Conservation (phyloP, 1,284 basidiomycete species). For the Dichomitus squalens region DNA sequence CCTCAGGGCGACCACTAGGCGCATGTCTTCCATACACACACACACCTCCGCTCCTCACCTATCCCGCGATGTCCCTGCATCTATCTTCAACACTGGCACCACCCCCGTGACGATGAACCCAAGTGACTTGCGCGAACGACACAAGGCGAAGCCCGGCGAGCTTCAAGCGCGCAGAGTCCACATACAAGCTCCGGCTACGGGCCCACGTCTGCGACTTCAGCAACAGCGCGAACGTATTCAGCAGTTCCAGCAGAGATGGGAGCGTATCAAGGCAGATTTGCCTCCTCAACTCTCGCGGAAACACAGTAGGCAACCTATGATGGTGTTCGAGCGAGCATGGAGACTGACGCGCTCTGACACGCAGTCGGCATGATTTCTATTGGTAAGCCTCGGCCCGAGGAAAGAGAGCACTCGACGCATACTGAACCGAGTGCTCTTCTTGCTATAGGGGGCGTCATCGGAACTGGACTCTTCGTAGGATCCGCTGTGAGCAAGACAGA, state of each 20-base stretch:
- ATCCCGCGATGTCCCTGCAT: background rate
- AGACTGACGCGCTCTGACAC: background rate
- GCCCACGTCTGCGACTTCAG: slow-evolving; percentile 10
- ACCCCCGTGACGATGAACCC: background rate
- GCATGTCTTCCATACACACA: background rate
- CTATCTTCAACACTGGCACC: background rate
- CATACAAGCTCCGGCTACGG: background rate
- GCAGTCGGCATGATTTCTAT: slow-evolving; percentile 37
- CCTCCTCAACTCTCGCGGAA: slow-evolving; percentile 33
- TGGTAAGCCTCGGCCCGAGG: slow-evolving; percentile 13
- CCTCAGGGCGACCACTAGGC: background rate
- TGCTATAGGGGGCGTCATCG: slow-evolving; percentile 45
- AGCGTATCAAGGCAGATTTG: slow-evolving; percentile 32
- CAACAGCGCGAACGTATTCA: slow-evolving; percentile 27
- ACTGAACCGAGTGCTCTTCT: background rate
- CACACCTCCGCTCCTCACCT: background rate
- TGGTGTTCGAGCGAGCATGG: background rate
- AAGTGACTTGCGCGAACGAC: background rate
- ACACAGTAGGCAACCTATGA: slow-evolving; percentile 27
- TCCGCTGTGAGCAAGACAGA: slow-evolving; percentile 26
- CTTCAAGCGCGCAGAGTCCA: background rate
- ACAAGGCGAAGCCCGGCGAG: background rate
- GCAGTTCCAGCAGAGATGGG: slow-evolving; percentile 31
- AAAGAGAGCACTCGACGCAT: background rate
- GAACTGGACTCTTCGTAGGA: slow-evolving; percentile 50